Evolutionary conservation across 352 stramenopile species (phyloP).

Genomic region (Globisporangium iwayamae): DNA sequence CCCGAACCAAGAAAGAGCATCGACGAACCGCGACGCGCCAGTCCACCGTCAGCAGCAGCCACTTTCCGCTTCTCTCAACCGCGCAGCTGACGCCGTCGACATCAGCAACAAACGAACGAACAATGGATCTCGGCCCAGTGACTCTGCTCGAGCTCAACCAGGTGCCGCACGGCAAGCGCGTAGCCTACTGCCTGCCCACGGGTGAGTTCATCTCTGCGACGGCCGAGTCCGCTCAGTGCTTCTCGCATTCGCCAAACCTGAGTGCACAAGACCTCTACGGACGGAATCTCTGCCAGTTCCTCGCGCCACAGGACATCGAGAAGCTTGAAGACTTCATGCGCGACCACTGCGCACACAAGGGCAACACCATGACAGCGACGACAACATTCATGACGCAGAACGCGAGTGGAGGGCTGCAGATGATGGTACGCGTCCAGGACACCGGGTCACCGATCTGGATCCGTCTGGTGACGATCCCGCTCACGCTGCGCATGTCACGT

Average conservation of each 20-base stretch:
- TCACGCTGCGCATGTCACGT: slow-evolving; percentile 71
- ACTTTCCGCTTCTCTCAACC: background rate
- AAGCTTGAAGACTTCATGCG: slow-evolving; percentile 57
- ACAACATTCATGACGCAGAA: slow-evolving; percentile 15
- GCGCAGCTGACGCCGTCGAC: slow-evolving; percentile 1
- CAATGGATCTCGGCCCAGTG: slow-evolving; percentile 48
- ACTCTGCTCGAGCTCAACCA: slow-evolving; percentile 66
- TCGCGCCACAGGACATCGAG: slow-evolving; percentile 52
- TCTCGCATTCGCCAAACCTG: slow-evolving; percentile 14
- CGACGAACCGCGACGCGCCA: slow-evolving; percentile 4
- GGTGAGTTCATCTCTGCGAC: slow-evolving; percentile 78
- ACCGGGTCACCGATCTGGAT: slow-evolving; percentile 40
- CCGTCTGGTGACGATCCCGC: slow-evolving; percentile 49
- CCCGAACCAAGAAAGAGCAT: background rate
- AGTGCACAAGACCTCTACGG: slow-evolving; percentile 53
- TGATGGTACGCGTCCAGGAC: slow-evolving; percentile 40
- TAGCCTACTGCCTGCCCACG: slow-evolving; percentile 66
- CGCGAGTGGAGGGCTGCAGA: slow-evolving; percentile 26
- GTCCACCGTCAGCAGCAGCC: background rate
- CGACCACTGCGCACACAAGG: slow-evolving; percentile 21
- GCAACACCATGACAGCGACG: background rate
- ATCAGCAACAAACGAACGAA: background rate
- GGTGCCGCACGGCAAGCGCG: slow-evolving; percentile 35
- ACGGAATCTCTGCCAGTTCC: slow-evolving; percentile 54
- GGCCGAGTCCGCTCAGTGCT: slow-evolving; percentile 36